These are phyloP conservation scores for Candida ascalaphidarum DNA, from an alignment of 805 yeast species.

Conservation along the genomic window DNA sequence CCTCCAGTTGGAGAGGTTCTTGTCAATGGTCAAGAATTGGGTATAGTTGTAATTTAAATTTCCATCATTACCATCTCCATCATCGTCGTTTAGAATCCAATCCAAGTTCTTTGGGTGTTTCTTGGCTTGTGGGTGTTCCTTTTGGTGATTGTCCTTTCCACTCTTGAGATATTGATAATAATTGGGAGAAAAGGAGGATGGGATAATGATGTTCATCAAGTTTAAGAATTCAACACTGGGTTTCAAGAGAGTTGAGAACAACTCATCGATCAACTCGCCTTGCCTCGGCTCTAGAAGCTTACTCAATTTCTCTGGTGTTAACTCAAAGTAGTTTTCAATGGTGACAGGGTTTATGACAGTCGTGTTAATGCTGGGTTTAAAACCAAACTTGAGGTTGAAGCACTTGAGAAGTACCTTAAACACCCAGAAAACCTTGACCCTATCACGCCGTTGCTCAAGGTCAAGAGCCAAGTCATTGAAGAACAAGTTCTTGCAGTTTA, in stretches of 20 bases:
- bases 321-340: constrained; percentile 34
- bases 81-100: constrained; percentile 38
- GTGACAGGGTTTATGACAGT: constrained; percentile 40
- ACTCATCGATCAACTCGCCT: constrained; percentile 15
- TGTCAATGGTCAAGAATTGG: constrained; percentile 34
- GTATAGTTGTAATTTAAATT: constrained; percentile 36
- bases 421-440: constrained; percentile 40
- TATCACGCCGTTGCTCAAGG: constrained; percentile 25
- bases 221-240: constrained; percentile 37
- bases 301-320: constrained; percentile 35
- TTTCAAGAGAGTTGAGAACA: constrained; percentile 26
- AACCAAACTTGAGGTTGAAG: constrained; percentile 35
- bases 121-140: constrained; percentile 10
- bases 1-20: constrained; percentile 33
- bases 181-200: constrained; percentile 38
- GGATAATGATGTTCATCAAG: constrained; percentile 34
- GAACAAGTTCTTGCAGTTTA: constrained; percentile 30
- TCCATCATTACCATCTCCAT: constrained; percentile 41
- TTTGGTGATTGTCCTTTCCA: constrained; percentile 11
- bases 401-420: constrained; percentile 34
- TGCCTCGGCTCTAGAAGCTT: constrained; percentile 17
- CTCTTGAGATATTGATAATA: constrained; percentile 33
- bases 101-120: constrained; percentile 16
- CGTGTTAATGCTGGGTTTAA: constrained; percentile 37
- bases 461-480: constrained; percentile 40